Conservation (phyloP, 371 early-diverging fungal genomes). For the Synchytrium microbalum region DNA sequence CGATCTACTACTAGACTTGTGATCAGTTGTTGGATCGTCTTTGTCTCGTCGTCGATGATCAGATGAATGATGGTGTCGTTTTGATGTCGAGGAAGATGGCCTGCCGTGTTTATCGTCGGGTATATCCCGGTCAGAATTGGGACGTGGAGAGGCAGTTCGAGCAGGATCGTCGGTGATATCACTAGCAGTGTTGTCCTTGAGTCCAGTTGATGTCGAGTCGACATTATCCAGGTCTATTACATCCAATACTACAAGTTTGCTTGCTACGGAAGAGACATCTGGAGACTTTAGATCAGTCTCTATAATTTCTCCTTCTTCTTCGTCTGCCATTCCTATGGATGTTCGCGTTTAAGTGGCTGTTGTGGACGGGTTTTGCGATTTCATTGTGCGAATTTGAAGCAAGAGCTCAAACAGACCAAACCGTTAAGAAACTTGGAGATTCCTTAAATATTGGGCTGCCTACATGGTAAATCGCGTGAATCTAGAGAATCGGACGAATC, state of each 20-base stretch:
- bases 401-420: too few species aligned
- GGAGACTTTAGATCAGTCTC: conserved; percentile 12
- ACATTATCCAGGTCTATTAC: not conserved
- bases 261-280: not conserved
- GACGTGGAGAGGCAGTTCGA: not conserved
- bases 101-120: not conserved
- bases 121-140: too few species aligned
- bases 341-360: too few species aligned
- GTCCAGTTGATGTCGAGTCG: not conserved
- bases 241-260: not conserved
- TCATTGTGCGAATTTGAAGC: too few species aligned
- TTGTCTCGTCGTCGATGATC: not conserved
- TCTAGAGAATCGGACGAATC: too few species aligned
- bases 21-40: not conserved
- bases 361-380: too few species aligned
- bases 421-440: too few species aligned
- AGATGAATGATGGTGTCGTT: not conserved
- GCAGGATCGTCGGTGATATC: not conserved
- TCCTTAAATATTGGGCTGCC: too few species aligned
- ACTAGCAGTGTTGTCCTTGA: not conserved
- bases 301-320: conserved; percentile 34
- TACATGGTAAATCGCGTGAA: too few species aligned
- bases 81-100: not conserved
- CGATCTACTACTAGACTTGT: not conserved
- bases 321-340: conserved; percentile 24